Base-by-base conservation (phyloP, 2,329 filamentous ascomycete species). In the Colletotrichum euphorbiae region DNA sequence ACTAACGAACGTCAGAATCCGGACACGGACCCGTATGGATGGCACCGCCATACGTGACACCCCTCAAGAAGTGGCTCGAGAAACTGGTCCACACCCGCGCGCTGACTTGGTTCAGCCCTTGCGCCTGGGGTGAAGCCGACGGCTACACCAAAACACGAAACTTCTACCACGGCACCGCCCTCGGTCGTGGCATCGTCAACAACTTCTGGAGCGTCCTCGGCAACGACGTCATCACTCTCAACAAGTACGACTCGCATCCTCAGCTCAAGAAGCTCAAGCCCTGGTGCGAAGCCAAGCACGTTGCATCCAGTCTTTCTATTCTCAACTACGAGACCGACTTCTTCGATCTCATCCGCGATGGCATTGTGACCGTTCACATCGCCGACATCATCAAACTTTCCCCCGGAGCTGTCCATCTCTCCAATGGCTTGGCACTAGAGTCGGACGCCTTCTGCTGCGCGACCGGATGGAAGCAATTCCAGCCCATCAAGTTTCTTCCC, bases 91-190 rank as follows among this genome's bases (percentile, higher is more conserved):
- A 84, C 36, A 90, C 87, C 0, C 88, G 92, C 0, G 83, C 91
- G 70, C 78, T 94, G 60, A 91, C 88, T 2, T 93, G 90, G 89
- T 89, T 94, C 77, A 90, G 87, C 58, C 92, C 92, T 0, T 94
- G 91, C 74, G 84, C 91, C 13, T 94, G 90, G 89, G 90, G 89
- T 4, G 81, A 83, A 2, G 85, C 83, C 2, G 89, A 89, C 73
- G 90, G 89, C 1, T 91, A 85, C 71, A 79, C 83, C 12, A 79
- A 78, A 11, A 80, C 87, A 2, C 83, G 88, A 3, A 74, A 77
- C 9, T 87, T 90, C 67, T 80, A 89, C 52, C 89, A 91, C 70
- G 80, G 82, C 21, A 90, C 87, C 0, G 77, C 80, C 38, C 60
- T 90, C 2, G 89, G 90, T 2, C 83, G 87, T 0, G 80, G 79